Evolutionary conservation across 2,329 filamentous ascomycete genomes (phyloP), one percentile per base, ranked within the genome.

Genomic region (Exserohilum turcica): DNA sequence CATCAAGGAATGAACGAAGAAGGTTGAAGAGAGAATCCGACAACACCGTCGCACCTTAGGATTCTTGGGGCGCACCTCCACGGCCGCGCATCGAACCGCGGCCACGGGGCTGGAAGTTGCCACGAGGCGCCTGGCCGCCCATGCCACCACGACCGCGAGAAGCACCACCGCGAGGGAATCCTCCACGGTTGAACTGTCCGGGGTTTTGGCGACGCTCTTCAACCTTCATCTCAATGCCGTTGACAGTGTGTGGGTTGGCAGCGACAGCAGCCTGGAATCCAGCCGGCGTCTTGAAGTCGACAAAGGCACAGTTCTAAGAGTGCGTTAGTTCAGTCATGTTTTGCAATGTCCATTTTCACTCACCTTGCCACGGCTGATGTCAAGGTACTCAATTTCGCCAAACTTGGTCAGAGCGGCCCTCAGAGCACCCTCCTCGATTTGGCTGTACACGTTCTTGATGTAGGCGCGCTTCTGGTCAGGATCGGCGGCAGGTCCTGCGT

Each of bases 401-500:
- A 87, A 92, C 65, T 86, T 85, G 64, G 86, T 81, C 45, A 99
- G 80, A 48, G 85, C 83, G 47, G 82, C 81, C 74, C 83, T 88
- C 54, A 99, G 81, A 40, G 91, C 85, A 35, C 86, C 84, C 12
- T 86, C 83, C 71, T 90, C 84, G 46, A 99, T 87, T 78, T 92
- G 92, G 29, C 96, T 92, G 43, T 87, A 93, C 43, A 97, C 93
- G 67, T 93, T 96, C 82, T 96, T 96, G 76, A 99, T 91, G 76
- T 97, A 97, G 16, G 89, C 94, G 64, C 92, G 84, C 48, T 87
- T 87, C 57, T 85, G 85, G 59, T 93, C 88, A 68, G 91, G 89
- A 68, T 92, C 89, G 40, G 78, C 72, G 21, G 81, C 75, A 44
- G 80, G 80, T 50, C 85, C 80, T 64, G 85, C 81, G 48, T 86